Evolutionary conservation across 495 filamentous ascomycete genomes (phyloP).

Genomic region (Wilcoxina mikolae): DNA sequence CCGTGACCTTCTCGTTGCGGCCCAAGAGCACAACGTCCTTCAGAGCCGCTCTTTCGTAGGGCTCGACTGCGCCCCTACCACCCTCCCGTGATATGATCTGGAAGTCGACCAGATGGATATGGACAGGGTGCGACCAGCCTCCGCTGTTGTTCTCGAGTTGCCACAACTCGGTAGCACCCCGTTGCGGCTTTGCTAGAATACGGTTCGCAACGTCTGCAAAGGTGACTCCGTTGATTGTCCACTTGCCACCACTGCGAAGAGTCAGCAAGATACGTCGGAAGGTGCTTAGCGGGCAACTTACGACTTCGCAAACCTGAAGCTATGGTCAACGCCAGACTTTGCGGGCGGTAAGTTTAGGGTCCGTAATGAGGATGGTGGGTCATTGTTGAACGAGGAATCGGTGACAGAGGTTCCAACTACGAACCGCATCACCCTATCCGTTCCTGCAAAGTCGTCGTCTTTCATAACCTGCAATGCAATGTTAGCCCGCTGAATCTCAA

Average conservation of each 20-base stretch:
- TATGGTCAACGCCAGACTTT: slow-evolving; percentile 30
- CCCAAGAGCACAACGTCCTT: slow-evolving; percentile 42
- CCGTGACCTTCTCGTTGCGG: slow-evolving; percentile 34
- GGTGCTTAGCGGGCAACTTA: slow-evolving; percentile 7
- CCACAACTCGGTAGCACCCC: slow-evolving; percentile 39
- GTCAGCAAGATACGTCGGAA: too few relatives aligned
- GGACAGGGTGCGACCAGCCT: slow-evolving; percentile 40
- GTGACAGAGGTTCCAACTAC: slow-evolving; percentile 33
- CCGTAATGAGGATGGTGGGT: slow-evolving; percentile 26
- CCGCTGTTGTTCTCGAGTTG: slow-evolving; percentile 36
- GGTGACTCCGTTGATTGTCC: slow-evolving; percentile 39
- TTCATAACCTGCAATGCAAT: too few relatives aligned
- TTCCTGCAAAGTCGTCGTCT: slow-evolving; percentile 37
- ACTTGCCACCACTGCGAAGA: too few relatives aligned
- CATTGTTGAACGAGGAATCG: slow-evolving; percentile 29
- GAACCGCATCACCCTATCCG: slow-evolving; percentile 41
- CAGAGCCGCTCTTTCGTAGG: slow-evolving; percentile 37
- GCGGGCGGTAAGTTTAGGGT: slow-evolving; percentile 29
- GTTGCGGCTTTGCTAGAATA: slow-evolving; percentile 36
- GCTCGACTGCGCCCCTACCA: slow-evolving; percentile 30
- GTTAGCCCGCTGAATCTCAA: too few relatives aligned
- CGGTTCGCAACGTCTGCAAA: slow-evolving; percentile 39
- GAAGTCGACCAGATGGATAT: slow-evolving; percentile 48
- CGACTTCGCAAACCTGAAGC: slow-evolving; percentile 34
- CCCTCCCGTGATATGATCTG: slow-evolving; percentile 35